A percentile compares a stretch with the other conserved stretches of the same genome.
These are phyloP conservation scores for Mycosarcoma mackinlayi DNA, from an alignment of 1,284 basidiomycete species.

Conservation along the genomic window DNA sequence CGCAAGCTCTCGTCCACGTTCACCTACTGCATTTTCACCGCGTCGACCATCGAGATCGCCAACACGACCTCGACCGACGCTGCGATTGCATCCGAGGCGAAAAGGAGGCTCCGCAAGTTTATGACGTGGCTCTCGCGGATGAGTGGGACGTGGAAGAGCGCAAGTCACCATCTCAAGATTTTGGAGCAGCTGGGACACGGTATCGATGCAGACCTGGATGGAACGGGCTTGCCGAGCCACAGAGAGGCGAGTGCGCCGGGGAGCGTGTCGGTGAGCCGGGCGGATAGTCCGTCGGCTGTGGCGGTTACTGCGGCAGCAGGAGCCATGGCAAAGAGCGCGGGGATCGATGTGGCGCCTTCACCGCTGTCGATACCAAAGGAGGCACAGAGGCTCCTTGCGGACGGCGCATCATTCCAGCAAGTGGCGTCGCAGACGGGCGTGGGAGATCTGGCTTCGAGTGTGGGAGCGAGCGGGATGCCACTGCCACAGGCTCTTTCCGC, in stretches of 20 bases:
- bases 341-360: slow-evolving; percentile 3
- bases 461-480: slow-evolving; percentile 1
- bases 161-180: slow-evolving; percentile 49
- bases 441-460: not conserved
- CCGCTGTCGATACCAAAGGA: slow-evolving; percentile 11
- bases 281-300: slow-evolving; percentile 23
- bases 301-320: slow-evolving; percentile 1
- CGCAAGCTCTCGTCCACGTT: slow-evolving; percentile 49
- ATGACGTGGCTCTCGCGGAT: slow-evolving; percentile 52
- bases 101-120: slow-evolving; percentile 44
- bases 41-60: slow-evolving; percentile 56
- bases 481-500: slow-evolving; percentile 2
- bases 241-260: slow-evolving; percentile 16
- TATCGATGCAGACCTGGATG: slow-evolving; percentile 48
- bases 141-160: slow-evolving; percentile 45
- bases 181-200: slow-evolving; percentile 48
- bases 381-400: slow-evolving; percentile 1
- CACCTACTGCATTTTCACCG: slow-evolving; percentile 57
- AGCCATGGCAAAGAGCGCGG: slow-evolving; percentile 9
- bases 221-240: slow-evolving; percentile 41
- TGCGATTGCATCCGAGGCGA: slow-evolving; percentile 36
- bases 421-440: not conserved
- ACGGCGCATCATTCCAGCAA: not conserved
- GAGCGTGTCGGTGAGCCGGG: slow-evolving; percentile 11
- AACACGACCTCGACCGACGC: slow-evolving; percentile 56